These are phyloP conservation scores for Aspergillus clavatus DNA, from an alignment of 2,329 filamentous ascomycete species.

Conservation along the genomic window DNA sequence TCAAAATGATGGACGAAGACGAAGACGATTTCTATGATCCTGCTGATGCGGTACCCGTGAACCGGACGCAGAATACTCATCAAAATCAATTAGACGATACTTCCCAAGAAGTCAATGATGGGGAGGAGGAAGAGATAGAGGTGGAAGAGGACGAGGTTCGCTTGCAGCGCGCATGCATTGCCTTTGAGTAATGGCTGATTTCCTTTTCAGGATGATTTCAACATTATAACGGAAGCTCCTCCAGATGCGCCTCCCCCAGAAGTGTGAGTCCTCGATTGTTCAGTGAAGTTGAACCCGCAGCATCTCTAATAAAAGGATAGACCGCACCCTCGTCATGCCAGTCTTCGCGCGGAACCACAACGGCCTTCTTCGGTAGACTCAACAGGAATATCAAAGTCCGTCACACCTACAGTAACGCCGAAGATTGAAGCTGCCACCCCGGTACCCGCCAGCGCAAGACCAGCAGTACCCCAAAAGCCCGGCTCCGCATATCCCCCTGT, in stretches of 20 bases:
- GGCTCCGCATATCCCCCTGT: conserved; percentile 63
- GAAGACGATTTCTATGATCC: conserved; percentile 46
- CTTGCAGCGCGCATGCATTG: not conserved
- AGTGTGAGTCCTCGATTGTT: conserved; percentile 27
- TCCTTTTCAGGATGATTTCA: conserved; percentile 42
- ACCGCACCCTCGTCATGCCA: conserved; percentile 36
- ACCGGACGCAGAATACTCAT: conserved; percentile 26
- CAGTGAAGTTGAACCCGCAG: not conserved
- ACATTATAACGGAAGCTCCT: conserved; percentile 47
- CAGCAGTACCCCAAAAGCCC: conserved; percentile 44
- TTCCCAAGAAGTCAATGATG: conserved; percentile 33
- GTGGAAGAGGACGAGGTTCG: conserved; percentile 35
- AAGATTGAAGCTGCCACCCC: conserved; percentile 31
- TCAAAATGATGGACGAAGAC: conserved; percentile 41
- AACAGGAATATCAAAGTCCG: conserved; percentile 27
- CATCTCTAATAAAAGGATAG: conserved; percentile 25
- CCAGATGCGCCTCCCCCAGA: conserved; percentile 37
- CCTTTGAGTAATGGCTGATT: conserved; percentile 11
- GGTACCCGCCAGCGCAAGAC: conserved; percentile 30
- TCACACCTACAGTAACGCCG: conserved; percentile 30
- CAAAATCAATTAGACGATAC: conserved; percentile 26
- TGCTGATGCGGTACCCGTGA: conserved; percentile 31
- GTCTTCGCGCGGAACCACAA: conserved; percentile 32
- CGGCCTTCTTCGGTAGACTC: conserved; percentile 33
- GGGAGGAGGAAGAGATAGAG: conserved; percentile 37